Evolutionary conservation across 2,329 filamentous ascomycete genomes (phyloP).

Genomic region (Diplodia corticola): DNA sequence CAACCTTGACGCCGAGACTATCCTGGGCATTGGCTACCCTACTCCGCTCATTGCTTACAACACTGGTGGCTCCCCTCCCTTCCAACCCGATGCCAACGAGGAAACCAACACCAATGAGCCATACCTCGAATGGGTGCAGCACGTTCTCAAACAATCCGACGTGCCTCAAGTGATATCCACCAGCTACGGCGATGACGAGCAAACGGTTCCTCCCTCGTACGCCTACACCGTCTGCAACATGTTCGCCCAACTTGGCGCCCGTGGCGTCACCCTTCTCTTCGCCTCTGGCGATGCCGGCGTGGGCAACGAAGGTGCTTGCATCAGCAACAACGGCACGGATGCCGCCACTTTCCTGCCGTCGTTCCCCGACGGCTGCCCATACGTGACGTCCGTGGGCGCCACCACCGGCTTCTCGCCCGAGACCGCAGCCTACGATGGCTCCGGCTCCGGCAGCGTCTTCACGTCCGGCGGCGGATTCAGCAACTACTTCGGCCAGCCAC

Average conservation of each 20-base stretch:
- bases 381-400: conserved; percentile 66
- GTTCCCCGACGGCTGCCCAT: conserved; percentile 69
- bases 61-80: conserved; percentile 59
- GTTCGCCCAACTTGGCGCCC: conserved; percentile 65
- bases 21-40: conserved; percentile 56
- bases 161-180: conserved; percentile 65
- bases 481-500: conserved; percentile 49
- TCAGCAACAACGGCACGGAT: conserved; percentile 59
- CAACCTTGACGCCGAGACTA: conserved; percentile 58
- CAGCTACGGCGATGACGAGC: conserved; percentile 68
- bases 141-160: conserved; percentile 56
- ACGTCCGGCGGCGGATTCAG: conserved; percentile 55
- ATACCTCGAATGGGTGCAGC: conserved; percentile 60
- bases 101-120: conserved; percentile 64
- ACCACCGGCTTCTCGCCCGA: conserved; percentile 58
- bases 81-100: conserved; percentile 48
- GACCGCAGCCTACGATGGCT: conserved; percentile 46
- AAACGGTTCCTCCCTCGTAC: conserved; percentile 62
- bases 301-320: conserved; percentile 53
- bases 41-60: conserved; percentile 60
- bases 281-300: conserved; percentile 64
- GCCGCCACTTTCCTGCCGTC: conserved; percentile 58
- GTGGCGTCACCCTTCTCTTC: conserved; percentile 66
- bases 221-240: conserved; percentile 62
- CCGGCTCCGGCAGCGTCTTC: conserved; percentile 50